Conservation (phyloP, 345 rosid genomes). For the sweet orange (Citrus sinensis) region DNA sequence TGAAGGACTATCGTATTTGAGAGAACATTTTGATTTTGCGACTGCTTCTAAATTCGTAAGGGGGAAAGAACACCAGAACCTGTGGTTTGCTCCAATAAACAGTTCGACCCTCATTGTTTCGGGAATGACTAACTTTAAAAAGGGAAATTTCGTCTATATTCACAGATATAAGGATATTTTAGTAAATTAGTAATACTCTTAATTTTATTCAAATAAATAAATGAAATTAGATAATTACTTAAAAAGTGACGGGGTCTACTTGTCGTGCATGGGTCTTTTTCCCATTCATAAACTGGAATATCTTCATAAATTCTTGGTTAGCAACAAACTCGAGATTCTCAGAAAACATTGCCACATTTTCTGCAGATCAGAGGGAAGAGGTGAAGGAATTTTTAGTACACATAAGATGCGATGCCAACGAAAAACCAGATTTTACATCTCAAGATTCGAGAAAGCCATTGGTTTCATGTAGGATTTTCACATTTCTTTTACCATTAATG, state of each 20-base stretch:
- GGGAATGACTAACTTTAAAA: neutral
- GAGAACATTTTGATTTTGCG: slow-evolving; percentile 9
- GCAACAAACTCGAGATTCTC: neutral
- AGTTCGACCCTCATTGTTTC: neutral
- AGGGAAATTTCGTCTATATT: too few species aligned
- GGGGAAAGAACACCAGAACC: neutral
- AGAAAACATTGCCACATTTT: neutral
- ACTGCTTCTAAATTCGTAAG: neutral
- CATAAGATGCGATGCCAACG: neutral
- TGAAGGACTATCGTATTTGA: slow-evolving; percentile 15
- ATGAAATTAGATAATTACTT: neutral
- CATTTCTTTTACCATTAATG: neutral
- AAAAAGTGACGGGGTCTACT: neutral
- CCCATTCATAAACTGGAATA: neutral
- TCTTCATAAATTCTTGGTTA: neutral
- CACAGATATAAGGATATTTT: too few species aligned
- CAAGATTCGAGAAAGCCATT: neutral
- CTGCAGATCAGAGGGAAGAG: neutral
- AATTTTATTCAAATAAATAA: too few species aligned
- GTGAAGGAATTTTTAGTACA: neutral
- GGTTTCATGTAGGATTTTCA: neutral
- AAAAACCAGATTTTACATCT: neutral
- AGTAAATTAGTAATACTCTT: too few species aligned
- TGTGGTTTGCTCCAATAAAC: neutral
- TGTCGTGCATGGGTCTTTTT: neutral